Base-by-base conservation (phyloP, 192 early-diverging fungal genomes). In the Coemansia biformis region DNA sequence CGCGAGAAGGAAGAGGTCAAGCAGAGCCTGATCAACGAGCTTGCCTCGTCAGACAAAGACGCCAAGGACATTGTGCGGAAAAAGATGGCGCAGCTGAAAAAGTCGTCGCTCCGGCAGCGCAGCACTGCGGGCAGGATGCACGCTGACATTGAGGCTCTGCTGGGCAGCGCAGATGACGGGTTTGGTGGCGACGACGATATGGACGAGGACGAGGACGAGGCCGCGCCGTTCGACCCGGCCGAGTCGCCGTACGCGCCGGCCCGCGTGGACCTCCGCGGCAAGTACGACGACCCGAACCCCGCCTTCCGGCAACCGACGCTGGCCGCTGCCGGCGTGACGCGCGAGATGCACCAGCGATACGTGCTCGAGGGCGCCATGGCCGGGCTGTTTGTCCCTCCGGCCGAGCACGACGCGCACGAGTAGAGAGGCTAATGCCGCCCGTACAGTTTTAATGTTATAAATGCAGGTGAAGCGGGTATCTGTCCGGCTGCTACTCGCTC, bases 11-110 rank as follows among this genome's bases (percentile, higher is more conserved):
- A 75, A 35, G 54, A 80, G 41, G 84, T 86, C 24, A 79, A 86
- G 42, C 70, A 77, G 23, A 81, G 72, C 19, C 44, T 92, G 24
- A 87, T 95, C 26, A 59, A 82, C n/a, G 83, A 89, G 59, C 62
- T 95, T 22, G 72, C 72, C 1, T 60, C 56, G 4, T 75, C 72
- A 8, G 57, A 67, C 39, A 75, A 68, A 50, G 59, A 63, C 26
- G 65, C 60, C 22, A 63, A 59, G 46, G 72, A 75, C 5, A 75
- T 75, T 59, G 55, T 68, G 38, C 59, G 59, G 39, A 40, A 39
- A 22, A 60, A 56, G 38, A 56, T 58, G 48, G 46, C 64, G 2
- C 59, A 68, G 64, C 49, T 68, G 17, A 68, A 75, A 45, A 55
- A 64, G 46, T 66, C 63, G 24, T 68, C 63, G 17, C 51, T 75